These are phyloP conservation scores for Dendrobium huoshanense DNA, from an alignment of 106 monocot species.

Conservation along the genomic window DNA sequence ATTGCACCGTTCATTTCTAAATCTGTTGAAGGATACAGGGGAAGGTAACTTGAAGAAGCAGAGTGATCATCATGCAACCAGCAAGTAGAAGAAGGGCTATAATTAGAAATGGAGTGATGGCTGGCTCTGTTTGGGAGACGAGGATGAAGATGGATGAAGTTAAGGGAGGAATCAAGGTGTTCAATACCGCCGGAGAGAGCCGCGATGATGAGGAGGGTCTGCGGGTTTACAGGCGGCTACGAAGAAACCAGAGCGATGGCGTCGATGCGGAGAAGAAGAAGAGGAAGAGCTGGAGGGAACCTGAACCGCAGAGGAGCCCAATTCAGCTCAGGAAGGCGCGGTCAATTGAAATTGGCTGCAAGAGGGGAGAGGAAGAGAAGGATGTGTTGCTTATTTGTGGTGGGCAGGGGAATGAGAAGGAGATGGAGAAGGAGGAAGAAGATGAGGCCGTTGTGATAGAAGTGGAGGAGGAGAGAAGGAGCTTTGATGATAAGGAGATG, in stretches of 20 bases:
- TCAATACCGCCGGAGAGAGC: slow-evolving; percentile 22
- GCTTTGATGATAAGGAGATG: slow-evolving; percentile 59
- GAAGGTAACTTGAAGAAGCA: slow-evolving; percentile 1
- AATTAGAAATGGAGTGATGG: slow-evolving; percentile 34
- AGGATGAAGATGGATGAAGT: slow-evolving; percentile 82
- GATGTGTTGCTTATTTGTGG: slow-evolving; percentile 5
- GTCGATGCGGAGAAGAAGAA: slow-evolving; percentile 26
- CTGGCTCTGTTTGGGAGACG: slow-evolving; percentile 80
- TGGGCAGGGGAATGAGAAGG: neutral
- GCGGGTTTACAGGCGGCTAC: slow-evolving; percentile 25
- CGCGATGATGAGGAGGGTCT: slow-evolving; percentile 31
- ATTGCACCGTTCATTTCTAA: slow-evolving; percentile 9
- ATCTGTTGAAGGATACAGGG: slow-evolving; percentile 4
- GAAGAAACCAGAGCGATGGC: slow-evolving; percentile 49
- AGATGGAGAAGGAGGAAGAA: slow-evolving; percentile 2
- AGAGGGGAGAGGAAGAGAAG: slow-evolving; percentile 1
- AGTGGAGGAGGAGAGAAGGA: slow-evolving; percentile 19
- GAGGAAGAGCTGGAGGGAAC: slow-evolving; percentile 69
- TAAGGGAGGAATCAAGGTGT: slow-evolving; percentile 84
- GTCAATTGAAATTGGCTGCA: neutral
- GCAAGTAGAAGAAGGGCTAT: slow-evolving; percentile 21
- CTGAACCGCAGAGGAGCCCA: slow-evolving; percentile 26
- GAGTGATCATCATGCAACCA: slow-evolving; percentile 20
- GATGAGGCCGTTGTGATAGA: slow-evolving; percentile 23
- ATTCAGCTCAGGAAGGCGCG: slow-evolving; percentile 21